Evolutionary conservation across 495 filamentous ascomycete species (phyloP), one percentile per base, ranked within the genome.

Genomic region (Amniculicola lignicola): DNA sequence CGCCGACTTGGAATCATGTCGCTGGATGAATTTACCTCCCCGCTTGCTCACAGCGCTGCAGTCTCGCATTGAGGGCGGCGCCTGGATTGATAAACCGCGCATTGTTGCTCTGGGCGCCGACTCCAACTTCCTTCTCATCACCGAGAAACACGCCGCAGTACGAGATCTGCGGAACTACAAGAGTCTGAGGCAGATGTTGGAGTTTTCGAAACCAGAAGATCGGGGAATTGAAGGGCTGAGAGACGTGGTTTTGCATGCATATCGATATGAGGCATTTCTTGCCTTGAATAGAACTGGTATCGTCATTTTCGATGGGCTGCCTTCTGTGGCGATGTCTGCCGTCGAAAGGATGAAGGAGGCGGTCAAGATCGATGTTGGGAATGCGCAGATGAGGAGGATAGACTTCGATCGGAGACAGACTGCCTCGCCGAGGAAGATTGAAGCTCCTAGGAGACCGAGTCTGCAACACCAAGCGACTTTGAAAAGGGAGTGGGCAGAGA

Each of bases 251-350:
- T 37, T 63, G 4, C 47, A 63, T 36, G 22, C 48, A 6, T 45
- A 63, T 48, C 60, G 60, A 12, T 63, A 58, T 25, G 33, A 63
- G 16, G 33, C 46, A n/a, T 63, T 63, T 23, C 21, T 63, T 15
- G 49, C 54, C 15, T 24, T 43, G 31, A 43, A 41, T 1, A n/a
- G 2, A n/a, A 54, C 58, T 22, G 60, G 60, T 2, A 49, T 37
- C 12, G 15, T 63, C 19, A 22, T 58, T 1, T 51, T 27, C 19
- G 54, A 54, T 40, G 54, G 59, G 24, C 27, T 63, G 21, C 60
- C 60, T 10, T 19, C 7, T 10, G 38, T 38, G 9, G 35, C 21
- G 27, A 4, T 42, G 5, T 18, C 12, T 7, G 60, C 18, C 3
- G 18, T 63, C 10, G 11, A 25, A 4, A 12, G 16, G 14, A 42